Percentiles rank a stretch among this genome's conserved stretches.
These are phyloP conservation scores for Anastatica hierochuntica DNA, from an alignment of 345 rosid species.

Conservation along the genomic window DNA sequence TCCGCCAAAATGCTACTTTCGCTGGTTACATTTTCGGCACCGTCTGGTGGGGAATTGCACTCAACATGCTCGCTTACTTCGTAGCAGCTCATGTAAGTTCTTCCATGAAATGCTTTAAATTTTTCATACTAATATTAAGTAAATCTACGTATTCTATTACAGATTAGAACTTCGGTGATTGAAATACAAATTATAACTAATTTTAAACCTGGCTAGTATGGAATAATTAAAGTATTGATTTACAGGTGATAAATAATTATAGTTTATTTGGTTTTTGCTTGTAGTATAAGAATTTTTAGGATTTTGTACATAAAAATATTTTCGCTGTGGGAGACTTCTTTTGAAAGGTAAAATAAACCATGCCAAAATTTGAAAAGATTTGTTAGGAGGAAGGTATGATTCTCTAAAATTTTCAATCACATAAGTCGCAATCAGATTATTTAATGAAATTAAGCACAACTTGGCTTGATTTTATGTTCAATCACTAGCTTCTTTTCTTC, in stretches of 20 bases:
- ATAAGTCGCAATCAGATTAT: conserved; percentile 18
- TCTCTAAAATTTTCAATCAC: conserved; percentile 9
- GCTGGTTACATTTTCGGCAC: conserved; percentile 96
- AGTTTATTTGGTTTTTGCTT: not conserved
- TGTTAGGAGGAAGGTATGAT: conserved; percentile 29
- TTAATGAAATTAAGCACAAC: not conserved
- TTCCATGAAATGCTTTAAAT: too few species aligned
- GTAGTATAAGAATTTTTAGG: not conserved
- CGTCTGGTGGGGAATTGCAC: conserved; percentile 96
- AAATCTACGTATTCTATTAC: too few species aligned
- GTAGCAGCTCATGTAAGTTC: conserved; percentile 89
- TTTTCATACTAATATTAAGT: too few species aligned
- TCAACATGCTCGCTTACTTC: conserved; percentile 86
- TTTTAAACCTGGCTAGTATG: too few species aligned
- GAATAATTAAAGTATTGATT: not conserved
- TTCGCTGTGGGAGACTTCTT: conserved; percentile 15
- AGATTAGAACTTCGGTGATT: too few species aligned
- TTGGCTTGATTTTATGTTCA: conserved; percentile 4
- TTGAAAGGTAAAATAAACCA: not conserved
- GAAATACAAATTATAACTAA: too few species aligned
- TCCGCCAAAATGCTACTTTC: conserved; percentile 76
- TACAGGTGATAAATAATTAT: conserved; percentile 5
- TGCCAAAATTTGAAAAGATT: conserved; percentile 22
- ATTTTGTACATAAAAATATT: not conserved
- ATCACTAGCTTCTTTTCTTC: conserved; percentile 3